Base-by-base conservation (phyloP, 1,139 yeast species). In the Candida smagusa region DNA sequence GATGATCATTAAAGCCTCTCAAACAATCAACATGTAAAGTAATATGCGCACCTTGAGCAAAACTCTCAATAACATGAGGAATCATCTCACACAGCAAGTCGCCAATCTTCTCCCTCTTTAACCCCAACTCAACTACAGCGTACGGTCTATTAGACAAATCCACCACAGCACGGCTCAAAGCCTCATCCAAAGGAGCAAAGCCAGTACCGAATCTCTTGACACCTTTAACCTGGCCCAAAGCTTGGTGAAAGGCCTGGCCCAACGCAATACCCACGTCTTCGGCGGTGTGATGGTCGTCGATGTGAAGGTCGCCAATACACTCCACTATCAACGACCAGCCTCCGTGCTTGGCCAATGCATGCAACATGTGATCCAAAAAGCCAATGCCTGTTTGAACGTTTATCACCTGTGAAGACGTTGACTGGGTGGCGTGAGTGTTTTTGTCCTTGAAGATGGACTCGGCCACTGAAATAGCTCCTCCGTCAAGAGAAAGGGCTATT, bases 201-300 rank as follows among this genome's bases (percentile, higher is more conserved):
- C 94, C 98, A 31, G 74, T 59, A n/a, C 98, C 98, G 56, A 90
- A 92, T 52, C 98, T 74, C 59, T 86, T 87, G 42, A 90, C 90
- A 38, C 98, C 98, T 52, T 79, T 78, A 28, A 92, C 85, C 30
- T 81, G 84, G 13, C 97, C 97, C 45, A 92, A 65, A 0, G 97
- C 97, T 52, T 84, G 68, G 55, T 88, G 85, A 68, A 92, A 89
- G 1, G 97, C 95, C 52, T 74, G 70, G 3, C 98, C 98, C 26
- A 92, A 69, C 1, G 96, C 88, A 48, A 92, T 87, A 30, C 92
- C 97, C 45, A 89, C 88, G 63, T 92, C 98, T 62, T 92, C 98
- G 5, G 96, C 85, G 1, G 96, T 82, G 61, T 92, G 98, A 61
- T 92, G 98, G 63, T 92, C 98, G 59, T 92, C 98, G 38, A 92